phyloP scores from a whole-genome alignment of 768 basidiomycete species.

The Termitomyces sp. region DNA sequence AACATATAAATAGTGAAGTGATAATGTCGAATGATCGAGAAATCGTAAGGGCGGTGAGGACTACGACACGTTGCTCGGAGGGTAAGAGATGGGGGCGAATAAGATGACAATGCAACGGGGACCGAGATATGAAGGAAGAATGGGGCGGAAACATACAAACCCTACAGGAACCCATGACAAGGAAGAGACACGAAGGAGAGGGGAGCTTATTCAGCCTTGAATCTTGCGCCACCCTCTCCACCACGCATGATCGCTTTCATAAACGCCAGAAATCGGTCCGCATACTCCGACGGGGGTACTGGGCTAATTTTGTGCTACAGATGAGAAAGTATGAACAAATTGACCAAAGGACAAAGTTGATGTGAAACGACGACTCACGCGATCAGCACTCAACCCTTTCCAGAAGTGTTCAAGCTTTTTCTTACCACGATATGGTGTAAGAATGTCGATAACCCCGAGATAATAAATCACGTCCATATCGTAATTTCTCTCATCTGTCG shows the following conservation, averaged over 20 bases:
- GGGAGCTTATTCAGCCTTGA: conserved; percentile 29
- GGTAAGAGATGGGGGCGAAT: not conserved
- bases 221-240: conserved; percentile 58
- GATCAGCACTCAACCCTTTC: conserved; percentile 86
- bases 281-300: conserved; percentile 84
- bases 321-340: conserved; percentile 6
- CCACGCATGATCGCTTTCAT: conserved; percentile 85
- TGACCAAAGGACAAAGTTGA: not conserved
- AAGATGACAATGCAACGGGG: not conserved
- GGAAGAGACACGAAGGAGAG: not conserved
- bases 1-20: not conserved
- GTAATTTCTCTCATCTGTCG: conserved; percentile 83
- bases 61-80: not conserved
- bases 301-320: conserved; percentile 91
- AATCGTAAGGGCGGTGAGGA: not conserved
- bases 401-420: conserved; percentile 90
- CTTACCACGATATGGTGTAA: conserved; percentile 77
- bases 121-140: not conserved
- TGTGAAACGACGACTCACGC: conserved; percentile 56
- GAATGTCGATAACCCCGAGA: conserved; percentile 93
- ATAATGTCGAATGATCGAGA: not conserved
- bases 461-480: conserved; percentile 82
- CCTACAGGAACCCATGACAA: not conserved
- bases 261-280: conserved; percentile 82
- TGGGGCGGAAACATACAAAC: not conserved